A percentile compares a stretch with the other conserved stretches of the same genome.
Evolutionary conservation across 345 rosid genomes (phyloP).

Genomic region (Eucalyptus paniculata): DNA sequence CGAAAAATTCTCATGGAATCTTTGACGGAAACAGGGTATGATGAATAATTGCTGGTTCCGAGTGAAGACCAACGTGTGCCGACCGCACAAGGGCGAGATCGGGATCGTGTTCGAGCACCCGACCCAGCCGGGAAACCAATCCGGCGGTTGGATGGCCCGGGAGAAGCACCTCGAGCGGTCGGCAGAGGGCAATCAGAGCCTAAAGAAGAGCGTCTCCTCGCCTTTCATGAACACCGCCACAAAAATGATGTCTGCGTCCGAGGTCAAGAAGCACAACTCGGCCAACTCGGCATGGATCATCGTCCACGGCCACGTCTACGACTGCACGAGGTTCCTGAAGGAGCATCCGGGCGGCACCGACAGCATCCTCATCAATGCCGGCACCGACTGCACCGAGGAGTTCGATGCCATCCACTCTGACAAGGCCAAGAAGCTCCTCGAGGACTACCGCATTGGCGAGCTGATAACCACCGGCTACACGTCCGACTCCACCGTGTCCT

Average conservation of each 20-base stretch:
- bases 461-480: conserved; percentile 38
- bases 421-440: conserved; percentile 73
- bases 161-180: conserved; percentile 61
- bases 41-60: conserved; percentile 99
- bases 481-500: conserved; percentile 45
- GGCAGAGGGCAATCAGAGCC: conserved; percentile 17
- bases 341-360: conserved; percentile 92
- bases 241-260: conserved; percentile 48
- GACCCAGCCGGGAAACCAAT: conserved; percentile 77
- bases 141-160: conserved; percentile 99
- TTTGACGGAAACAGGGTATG: conserved; percentile 54
- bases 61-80: conserved; percentile 65
- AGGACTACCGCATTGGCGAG: conserved; percentile 74
- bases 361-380: conserved; percentile 80
- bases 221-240: conserved; percentile 87
- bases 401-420: conserved; percentile 92
- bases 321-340: conserved; percentile 79
- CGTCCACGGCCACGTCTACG: conserved; percentile 87
- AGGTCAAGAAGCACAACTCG: conserved; percentile 59
- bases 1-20: not conserved
- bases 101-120: conserved; percentile 97
- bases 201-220: conserved; percentile 78
- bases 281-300: conserved; percentile 83
- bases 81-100: conserved; percentile 74
- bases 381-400: conserved; percentile 92